Evolutionary conservation across 2,329 filamentous ascomycete species (phyloP).

Genomic region (Lizonia empirigonia): DNA sequence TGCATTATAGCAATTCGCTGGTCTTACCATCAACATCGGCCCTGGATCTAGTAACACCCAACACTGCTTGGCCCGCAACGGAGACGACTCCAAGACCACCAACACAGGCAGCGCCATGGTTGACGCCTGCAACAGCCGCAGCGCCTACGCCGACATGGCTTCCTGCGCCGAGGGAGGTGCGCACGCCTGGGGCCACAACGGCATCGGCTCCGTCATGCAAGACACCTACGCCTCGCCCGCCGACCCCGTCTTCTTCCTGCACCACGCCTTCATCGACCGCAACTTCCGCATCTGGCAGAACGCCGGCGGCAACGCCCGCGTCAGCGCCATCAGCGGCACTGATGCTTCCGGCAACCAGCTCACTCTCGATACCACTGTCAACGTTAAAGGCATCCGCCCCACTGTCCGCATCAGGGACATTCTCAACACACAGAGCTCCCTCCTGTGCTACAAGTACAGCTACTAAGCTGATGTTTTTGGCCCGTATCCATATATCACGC

Average conservation of each 20-base stretch:
- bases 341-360: constrained; percentile 33
- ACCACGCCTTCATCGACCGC: constrained; percentile 58
- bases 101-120: constrained; percentile 38
- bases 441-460: constrained; percentile 46
- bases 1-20: constrained; percentile 36
- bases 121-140: constrained; percentile 33
- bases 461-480: constrained; percentile 28
- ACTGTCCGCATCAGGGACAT: constrained; percentile 38
- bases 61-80: constrained; percentile 43
- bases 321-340: constrained; percentile 49
- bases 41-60: constrained; percentile 33
- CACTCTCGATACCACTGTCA: constrained; percentile 36
- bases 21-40: constrained; percentile 39
- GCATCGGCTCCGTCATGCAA: constrained; percentile 43
- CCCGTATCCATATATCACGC: too few species aligned
- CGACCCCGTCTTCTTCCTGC: constrained; percentile 55
- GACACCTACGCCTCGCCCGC: constrained; percentile 42
- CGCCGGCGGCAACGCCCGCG: constrained; percentile 27
- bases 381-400: constrained; percentile 36
- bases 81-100: constrained; percentile 29
- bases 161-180: constrained; percentile 37
- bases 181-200: constrained; percentile 46
- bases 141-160: constrained; percentile 38
- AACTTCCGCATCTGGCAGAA: constrained; percentile 59
- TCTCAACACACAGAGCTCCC: constrained; percentile 32